Evolutionary conservation across 208 protist species (phyloP).

Genomic region (Angomonas deanei): DNA sequence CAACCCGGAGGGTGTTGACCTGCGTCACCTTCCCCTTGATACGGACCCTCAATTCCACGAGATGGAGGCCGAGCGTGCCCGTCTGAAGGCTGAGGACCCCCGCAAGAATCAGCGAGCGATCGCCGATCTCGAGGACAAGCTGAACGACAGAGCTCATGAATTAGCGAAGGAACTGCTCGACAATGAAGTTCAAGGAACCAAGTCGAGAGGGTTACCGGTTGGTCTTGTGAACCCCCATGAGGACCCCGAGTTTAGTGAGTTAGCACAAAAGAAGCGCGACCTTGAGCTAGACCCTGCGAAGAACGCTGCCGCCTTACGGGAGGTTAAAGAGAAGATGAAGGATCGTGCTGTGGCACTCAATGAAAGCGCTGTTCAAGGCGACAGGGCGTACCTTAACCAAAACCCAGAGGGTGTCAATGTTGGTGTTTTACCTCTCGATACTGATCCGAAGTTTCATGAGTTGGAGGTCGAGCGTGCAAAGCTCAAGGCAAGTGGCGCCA

Average conservation of each 20-base stretch:
- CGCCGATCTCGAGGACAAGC: slow-evolving; percentile 40
- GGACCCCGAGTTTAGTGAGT: slow-evolving; percentile 48
- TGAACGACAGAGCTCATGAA: slow-evolving; percentile 66
- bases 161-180: slow-evolving; percentile 65
- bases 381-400: slow-evolving; percentile 51
- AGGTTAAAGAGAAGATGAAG: slow-evolving; percentile 42
- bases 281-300: slow-evolving; percentile 47
- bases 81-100: slow-evolving; percentile 54
- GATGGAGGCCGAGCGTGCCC: slow-evolving; percentile 54
- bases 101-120: slow-evolving; percentile 19
- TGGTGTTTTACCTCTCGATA: slow-evolving; percentile 41
- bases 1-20: slow-evolving; percentile 54
- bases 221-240: slow-evolving; percentile 41
- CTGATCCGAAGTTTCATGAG: not conserved
- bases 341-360: slow-evolving; percentile 45
- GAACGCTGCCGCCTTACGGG: slow-evolving; percentile 34
- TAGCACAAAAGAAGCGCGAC: slow-evolving; percentile 38
- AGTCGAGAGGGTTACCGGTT: slow-evolving; percentile 55
- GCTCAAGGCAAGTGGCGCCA: slow-evolving; percentile 7
- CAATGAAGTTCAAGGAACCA: slow-evolving; percentile 38
- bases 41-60: slow-evolving; percentile 58
- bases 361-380: slow-evolving; percentile 33
- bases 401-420: slow-evolving; percentile 50
- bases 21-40: slow-evolving; percentile 55
- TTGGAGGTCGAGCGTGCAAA: slow-evolving; percentile 1